Conservation (phyloP, 2,329 filamentous ascomycete genomes). For the Macrophomina phaseolina region DNA sequence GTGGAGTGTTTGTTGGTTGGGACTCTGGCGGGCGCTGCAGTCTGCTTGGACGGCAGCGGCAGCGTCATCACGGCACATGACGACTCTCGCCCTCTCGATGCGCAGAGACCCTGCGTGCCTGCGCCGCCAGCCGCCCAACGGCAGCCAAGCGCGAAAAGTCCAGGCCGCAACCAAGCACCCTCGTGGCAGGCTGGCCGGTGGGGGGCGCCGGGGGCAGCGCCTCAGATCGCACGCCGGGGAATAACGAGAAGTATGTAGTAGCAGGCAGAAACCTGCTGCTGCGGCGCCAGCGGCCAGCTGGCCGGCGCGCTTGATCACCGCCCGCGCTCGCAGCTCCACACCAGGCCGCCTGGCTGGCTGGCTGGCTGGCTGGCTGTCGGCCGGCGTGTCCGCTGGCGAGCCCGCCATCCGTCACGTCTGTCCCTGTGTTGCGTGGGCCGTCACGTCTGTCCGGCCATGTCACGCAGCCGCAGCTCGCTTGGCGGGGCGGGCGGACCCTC, state of each 20-base stretch:
- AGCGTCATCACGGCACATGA: constrained; percentile 19
- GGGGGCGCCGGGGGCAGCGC: background rate
- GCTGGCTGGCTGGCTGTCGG: background rate
- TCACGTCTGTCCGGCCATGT: background rate
- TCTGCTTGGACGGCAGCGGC: background rate
- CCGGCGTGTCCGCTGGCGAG: background rate
- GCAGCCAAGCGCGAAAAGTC: background rate
- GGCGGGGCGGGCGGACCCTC: background rate
- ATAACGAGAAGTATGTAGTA: background rate
- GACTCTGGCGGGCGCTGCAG: constrained; percentile 11
- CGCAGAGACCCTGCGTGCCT: background rate
- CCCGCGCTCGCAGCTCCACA: constrained; percentile 1
- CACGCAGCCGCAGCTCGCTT: background rate
- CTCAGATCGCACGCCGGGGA: constrained; percentile 7
- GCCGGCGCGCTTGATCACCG: constrained; percentile 11
- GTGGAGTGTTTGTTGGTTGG: background rate
- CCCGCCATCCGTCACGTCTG: no score
- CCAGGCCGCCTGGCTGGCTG: background rate
- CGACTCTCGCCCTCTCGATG: background rate
- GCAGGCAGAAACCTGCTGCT: background rate
- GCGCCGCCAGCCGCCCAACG: background rate
- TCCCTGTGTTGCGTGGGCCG: no score
- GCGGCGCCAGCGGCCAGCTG: constrained; percentile 1
- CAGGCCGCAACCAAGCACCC: background rate
- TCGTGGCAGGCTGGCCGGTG: constrained; percentile 3